Conservation (phyloP, 345 rosid species). For the Capsella bursapastoris region DNA sequence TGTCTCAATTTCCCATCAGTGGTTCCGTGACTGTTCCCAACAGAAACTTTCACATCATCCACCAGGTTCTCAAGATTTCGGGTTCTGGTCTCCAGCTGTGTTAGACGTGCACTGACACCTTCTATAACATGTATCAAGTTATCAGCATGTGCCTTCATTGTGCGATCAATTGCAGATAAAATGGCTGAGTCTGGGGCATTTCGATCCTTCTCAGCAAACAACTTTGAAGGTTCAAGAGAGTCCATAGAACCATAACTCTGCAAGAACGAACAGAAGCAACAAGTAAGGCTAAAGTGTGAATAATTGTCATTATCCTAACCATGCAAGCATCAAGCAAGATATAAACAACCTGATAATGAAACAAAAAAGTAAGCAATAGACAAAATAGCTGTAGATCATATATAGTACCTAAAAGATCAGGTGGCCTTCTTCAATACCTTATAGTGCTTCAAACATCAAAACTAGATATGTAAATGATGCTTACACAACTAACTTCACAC, state of each 20-base stretch:
- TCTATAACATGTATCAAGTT: slow-evolving; percentile 68
- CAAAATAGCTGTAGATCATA: slow-evolving; percentile 1
- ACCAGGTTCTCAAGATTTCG: slow-evolving; percentile 70
- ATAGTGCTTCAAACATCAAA: background rate
- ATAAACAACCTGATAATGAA: background rate
- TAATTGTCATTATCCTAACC: background rate
- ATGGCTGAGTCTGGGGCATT: slow-evolving; percentile 46
- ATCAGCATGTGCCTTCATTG: slow-evolving; percentile 76
- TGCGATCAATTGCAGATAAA: slow-evolving; percentile 68
- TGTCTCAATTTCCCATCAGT: slow-evolving; percentile 85
- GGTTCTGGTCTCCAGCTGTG: slow-evolving; percentile 81
- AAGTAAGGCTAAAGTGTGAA: slow-evolving; percentile 12
- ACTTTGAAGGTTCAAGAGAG: slow-evolving; percentile 63
- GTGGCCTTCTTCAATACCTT: slow-evolving; percentile 3
- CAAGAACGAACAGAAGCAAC: background rate
- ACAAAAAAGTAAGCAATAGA: slow-evolving; percentile 15
- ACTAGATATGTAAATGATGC: background rate
- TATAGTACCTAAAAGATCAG: background rate
- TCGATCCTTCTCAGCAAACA: slow-evolving; percentile 58
- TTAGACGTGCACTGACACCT: slow-evolving; percentile 75
- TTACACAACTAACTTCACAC: background rate
- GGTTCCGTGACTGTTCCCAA: slow-evolving; percentile 78
- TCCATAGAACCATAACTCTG: slow-evolving; percentile 78
- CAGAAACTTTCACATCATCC: slow-evolving; percentile 80
- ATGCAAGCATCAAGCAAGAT: background rate